A percentile compares a stretch with the other conserved stretches of the same genome.
These are phyloP conservation scores for Fusarium austroafricanum DNA, from an alignment of 2,329 filamentous ascomycete genomes.

Conservation along the genomic window DNA sequence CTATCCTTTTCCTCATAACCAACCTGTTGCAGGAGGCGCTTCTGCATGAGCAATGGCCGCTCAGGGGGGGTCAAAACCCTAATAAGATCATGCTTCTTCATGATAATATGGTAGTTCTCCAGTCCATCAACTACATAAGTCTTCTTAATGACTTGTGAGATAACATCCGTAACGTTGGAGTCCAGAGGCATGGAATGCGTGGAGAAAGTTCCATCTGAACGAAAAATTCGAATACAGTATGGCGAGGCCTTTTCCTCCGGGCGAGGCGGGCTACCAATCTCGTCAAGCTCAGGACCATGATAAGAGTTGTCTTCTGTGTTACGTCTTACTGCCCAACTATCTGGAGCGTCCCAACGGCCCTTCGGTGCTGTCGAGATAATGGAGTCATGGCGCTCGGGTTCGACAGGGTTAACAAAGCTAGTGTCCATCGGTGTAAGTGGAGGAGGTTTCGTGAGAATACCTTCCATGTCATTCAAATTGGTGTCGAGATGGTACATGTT, in stretches of 20 bases:
- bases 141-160: constrained; percentile 93
- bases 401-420: constrained; percentile 59
- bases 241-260: constrained; percentile 79
- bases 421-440: constrained; percentile 78
- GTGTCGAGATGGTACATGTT: constrained; percentile 84
- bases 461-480: constrained; percentile 90
- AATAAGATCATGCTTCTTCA: constrained; percentile 91
- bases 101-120: constrained; percentile 94
- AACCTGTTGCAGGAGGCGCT: constrained; percentile 87
- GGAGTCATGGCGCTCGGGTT: constrained; percentile 56
- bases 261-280: constrained; percentile 73
- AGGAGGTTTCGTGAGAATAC: constrained; percentile 79
- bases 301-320: constrained; percentile 72
- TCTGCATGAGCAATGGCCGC: constrained; percentile 90
- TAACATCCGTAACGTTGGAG: constrained; percentile 86
- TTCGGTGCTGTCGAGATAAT: constrained; percentile 52
- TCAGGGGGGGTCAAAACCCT: constrained; percentile 83
- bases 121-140: constrained; percentile 90
- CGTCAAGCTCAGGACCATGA: constrained; percentile 71
- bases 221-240: constrained; percentile 96
- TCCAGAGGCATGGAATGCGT: constrained; percentile 88
- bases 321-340: constrained; percentile 93
- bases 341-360: constrained; percentile 89
- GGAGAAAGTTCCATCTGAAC: constrained; percentile 92
- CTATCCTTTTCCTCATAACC: constrained; percentile 89